Evolutionary conservation across 2,329 filamentous ascomycete species (phyloP).

Genomic region (Xylaria digitata): DNA sequence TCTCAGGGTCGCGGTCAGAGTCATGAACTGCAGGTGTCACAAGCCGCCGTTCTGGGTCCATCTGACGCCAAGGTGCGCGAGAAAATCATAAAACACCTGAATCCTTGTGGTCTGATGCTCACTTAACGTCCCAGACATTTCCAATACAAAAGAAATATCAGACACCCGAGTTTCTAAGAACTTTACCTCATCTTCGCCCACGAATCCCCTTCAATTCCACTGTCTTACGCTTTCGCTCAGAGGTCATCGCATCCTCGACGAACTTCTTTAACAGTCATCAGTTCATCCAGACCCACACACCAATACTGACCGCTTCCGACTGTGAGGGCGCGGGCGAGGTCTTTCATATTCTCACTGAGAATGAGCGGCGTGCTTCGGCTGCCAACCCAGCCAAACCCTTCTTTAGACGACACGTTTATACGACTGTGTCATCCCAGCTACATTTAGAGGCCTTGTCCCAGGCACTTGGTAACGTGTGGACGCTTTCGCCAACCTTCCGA

Average conservation of each 20-base stretch:
- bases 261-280: conserved; percentile 78
- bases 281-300: conserved; percentile 88
- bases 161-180: conserved; percentile 86
- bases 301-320: conserved; percentile 94
- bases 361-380: conserved; percentile 50
- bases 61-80: conserved; percentile 80
- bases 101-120: conserved; percentile 40
- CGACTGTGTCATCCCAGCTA: conserved; percentile 94
- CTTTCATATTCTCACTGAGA: conserved; percentile 73
- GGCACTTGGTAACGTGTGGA: conserved; percentile 91
- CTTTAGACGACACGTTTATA: conserved; percentile 89
- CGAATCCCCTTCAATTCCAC: conserved; percentile 84
- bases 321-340: conserved; percentile 97
- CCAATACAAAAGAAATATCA: conserved; percentile 98
- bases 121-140: conserved; percentile 71
- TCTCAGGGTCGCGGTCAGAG: conserved; percentile 76
- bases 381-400: conserved; percentile 66
- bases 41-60: conserved; percentile 76
- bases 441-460: conserved; percentile 94
- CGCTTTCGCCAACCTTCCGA: conserved; percentile 90
- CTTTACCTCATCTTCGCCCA: conserved; percentile 85
- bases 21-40: conserved; percentile 81
- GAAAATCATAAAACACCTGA: conserved; percentile 21
- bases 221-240: conserved; percentile 84
- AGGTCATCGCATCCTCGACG: conserved; percentile 77